phyloP scores from a whole-genome alignment of 2,329 filamentous ascomycete genomes.

The Colletotrichum lupini region DNA sequence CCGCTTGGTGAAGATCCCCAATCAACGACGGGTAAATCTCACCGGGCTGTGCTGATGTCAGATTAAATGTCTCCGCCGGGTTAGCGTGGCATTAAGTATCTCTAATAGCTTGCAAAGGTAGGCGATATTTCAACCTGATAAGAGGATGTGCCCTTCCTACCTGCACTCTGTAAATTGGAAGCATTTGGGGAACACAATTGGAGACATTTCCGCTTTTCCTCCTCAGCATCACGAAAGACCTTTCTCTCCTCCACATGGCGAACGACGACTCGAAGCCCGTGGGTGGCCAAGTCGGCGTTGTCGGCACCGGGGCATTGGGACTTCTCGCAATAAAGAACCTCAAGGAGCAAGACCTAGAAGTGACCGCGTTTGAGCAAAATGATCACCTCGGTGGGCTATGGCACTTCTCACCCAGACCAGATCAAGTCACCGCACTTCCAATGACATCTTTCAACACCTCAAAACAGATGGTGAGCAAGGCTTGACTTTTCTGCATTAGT shows the following conservation, averaged over 20 bases:
- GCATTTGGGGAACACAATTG: background rate
- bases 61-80: background rate
- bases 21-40: background rate
- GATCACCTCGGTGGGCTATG: slow-evolving; percentile 34
- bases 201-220: background rate
- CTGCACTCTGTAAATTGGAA: background rate
- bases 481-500: fast-evolving
- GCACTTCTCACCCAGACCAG: slow-evolving; percentile 12
- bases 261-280: background rate
- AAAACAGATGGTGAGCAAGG: slow-evolving; percentile 13
- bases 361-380: slow-evolving; percentile 31
- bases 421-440: slow-evolving; percentile 20
- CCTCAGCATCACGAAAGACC: background rate
- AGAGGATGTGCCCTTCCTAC: background rate
- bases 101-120: background rate
- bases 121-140: background rate
- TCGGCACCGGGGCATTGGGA: slow-evolving; percentile 36
- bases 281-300: slow-evolving; percentile 42
- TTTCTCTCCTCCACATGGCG: background rate
- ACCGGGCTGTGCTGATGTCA: background rate
- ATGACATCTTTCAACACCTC: slow-evolving; percentile 35
- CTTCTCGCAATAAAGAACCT: slow-evolving; percentile 35
- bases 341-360: slow-evolving; percentile 31
- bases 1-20: background rate
- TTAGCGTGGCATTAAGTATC: background rate